These are phyloP conservation scores for Selaginella tamariscina DNA, from an alignment of 75 land plant genomes.

Conservation along the genomic window DNA sequence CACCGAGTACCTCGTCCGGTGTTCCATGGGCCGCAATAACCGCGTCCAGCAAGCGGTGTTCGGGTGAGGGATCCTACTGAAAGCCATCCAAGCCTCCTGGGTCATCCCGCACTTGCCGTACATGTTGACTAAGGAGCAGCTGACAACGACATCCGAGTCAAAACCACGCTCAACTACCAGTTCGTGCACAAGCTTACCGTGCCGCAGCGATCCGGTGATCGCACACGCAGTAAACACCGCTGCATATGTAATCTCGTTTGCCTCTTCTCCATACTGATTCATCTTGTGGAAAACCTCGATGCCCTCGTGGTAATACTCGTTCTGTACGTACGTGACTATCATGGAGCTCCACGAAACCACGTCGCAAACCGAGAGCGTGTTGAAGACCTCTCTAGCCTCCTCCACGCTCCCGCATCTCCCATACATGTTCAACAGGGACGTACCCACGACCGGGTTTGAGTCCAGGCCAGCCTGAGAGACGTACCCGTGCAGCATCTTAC, in stretches of 20 bases:
- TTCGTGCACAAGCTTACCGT: neutral
- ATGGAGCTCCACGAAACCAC: slow-evolving; percentile 8
- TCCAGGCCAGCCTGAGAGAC: slow-evolving; percentile 2
- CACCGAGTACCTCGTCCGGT: neutral
- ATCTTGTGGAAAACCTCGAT: slow-evolving; percentile 23
- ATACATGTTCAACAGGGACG: slow-evolving; percentile 1
- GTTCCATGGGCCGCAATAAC: neutral
- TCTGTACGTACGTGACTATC: slow-evolving; percentile 24
- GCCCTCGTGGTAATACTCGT: slow-evolving; percentile 18
- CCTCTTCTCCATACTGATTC: slow-evolving; percentile 8
- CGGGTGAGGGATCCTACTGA: neutral
- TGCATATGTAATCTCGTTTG: slow-evolving; percentile 32
- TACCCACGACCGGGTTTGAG: neutral
- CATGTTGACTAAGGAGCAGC: neutral
- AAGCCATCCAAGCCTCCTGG: neutral
- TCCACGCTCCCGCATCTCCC: slow-evolving; percentile 2
- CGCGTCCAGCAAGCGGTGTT: neutral
- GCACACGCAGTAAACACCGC: slow-evolving; percentile 24
- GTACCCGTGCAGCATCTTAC: neutral
- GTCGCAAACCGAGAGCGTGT: neutral
- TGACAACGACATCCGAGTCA: neutral
- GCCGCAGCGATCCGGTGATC: neutral
- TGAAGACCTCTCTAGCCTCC: neutral
- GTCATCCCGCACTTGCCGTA: neutral
- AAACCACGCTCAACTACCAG: neutral